Evolutionary conservation across 1,139 yeast species (phyloP).

Genomic region (Debaryomyces udenii): DNA sequence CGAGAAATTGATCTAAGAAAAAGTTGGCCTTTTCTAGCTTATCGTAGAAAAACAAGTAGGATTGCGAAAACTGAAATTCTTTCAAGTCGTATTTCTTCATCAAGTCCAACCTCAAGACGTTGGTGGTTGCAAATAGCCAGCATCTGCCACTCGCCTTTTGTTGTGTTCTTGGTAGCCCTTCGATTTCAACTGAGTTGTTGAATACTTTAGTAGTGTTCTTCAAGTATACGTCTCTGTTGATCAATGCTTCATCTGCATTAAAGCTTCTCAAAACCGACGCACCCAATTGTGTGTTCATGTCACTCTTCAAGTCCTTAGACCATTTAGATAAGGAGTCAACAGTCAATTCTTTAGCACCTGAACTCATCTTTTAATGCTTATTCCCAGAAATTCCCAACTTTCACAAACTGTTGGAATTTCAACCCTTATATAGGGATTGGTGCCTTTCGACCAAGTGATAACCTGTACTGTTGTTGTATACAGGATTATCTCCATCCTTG

Average conservation of each 20-base stretch:
- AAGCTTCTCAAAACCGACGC: constrained; percentile 36
- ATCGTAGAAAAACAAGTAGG: constrained; percentile 38
- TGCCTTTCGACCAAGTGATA: too few relatives aligned
- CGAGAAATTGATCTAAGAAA: constrained; percentile 19
- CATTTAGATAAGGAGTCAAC: constrained; percentile 27
- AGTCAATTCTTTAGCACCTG: constrained; percentile 17
- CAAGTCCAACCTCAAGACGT: constrained; percentile 19
- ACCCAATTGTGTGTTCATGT: constrained; percentile 36
- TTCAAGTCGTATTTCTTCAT: constrained; percentile 20
- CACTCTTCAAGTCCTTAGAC: constrained; percentile 30
- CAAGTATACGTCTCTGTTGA: constrained; percentile 14
- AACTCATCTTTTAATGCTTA: too few relatives aligned
- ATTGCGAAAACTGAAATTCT: constrained; percentile 17
- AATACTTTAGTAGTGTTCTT: constrained; percentile 14
- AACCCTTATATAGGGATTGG: too few relatives aligned
- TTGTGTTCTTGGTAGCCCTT: constrained; percentile 21
- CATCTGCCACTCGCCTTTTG: constrained; percentile 23
- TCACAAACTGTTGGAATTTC: too few relatives aligned
- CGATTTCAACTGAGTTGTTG: constrained; percentile 17
- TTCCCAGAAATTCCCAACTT: neutral
- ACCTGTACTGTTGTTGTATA: too few relatives aligned
- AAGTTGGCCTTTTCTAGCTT: constrained; percentile 32
- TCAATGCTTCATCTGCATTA: constrained; percentile 21
- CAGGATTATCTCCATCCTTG: too few relatives aligned
- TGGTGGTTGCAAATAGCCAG: constrained; percentile 24